A percentile compares a stretch with the other conserved stretches of the same genome.
Evolutionary conservation across 169 alveolate species (phyloP).

Genomic region (Cystoisospora suis): DNA sequence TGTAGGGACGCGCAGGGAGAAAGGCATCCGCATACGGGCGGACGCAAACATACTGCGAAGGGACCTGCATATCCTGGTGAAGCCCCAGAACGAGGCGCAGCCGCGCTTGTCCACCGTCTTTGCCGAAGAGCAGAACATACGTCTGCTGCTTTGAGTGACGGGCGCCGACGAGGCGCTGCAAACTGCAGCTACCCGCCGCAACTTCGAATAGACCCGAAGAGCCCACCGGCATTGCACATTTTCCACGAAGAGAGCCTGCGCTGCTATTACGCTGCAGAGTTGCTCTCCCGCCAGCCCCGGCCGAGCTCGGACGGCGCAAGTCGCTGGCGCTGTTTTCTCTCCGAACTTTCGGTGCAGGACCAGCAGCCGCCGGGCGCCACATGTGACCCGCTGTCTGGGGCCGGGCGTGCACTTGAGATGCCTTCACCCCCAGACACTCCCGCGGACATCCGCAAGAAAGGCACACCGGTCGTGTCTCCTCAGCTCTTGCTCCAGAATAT

Average conservation of each 20-base stretch:
- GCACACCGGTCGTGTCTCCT: neutral
- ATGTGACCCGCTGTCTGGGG: constrained; percentile 23
- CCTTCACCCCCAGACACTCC: neutral
- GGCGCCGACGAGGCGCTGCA: constrained; percentile 51
- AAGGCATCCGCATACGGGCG: constrained; percentile 50
- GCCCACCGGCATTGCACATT: neutral
- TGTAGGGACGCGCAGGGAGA: constrained; percentile 52
- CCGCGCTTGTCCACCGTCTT: constrained; percentile 47
- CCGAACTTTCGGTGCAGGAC: neutral
- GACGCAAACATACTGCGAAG: constrained; percentile 65
- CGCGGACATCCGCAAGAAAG: neutral
- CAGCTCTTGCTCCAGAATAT: neutral
- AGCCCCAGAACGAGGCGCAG: constrained; percentile 62
- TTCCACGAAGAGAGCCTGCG: neutral
- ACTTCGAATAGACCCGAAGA: neutral
- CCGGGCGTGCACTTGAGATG: neutral
- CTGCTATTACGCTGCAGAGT: neutral
- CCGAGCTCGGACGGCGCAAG: neutral
- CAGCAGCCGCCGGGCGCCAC: too few species aligned
- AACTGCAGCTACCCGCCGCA: constrained; percentile 64
- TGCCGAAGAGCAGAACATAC: constrained; percentile 52
- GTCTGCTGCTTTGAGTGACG: constrained; percentile 58
- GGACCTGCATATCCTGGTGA: constrained; percentile 66
- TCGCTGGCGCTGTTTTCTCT: neutral
- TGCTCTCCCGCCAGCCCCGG: neutral